Base-by-base conservation (phyloP, 73 alveolate genomes). In the Breviolum minutum region DNA sequence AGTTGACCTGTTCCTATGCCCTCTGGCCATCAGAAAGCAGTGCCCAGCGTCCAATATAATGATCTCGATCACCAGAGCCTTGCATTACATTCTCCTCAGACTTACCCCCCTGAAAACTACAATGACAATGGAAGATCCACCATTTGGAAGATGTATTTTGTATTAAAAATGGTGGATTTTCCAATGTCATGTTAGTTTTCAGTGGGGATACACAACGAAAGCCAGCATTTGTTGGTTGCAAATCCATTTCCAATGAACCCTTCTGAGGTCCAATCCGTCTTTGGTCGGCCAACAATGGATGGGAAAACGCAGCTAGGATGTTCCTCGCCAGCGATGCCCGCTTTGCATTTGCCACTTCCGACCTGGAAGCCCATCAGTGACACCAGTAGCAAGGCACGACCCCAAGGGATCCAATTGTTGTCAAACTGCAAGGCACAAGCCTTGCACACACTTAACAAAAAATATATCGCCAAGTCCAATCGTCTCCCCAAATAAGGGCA, bases 291-390 rank as follows among this genome's bases (percentile, higher is more conserved):
- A 20, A 92, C 76, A 79, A 92, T 92, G 20, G 98, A 92, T n/a
- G 98, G 89, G 81, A 92, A 92, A n/a, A 60, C 68, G 73, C 98
- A 92, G 89, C 66, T 61, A 13, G 98, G 98, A 32, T 73, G 77
- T 22, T 92, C 98, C 98, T 92, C 85, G 24, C 98, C 98, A 12
- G 98, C 98, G n/a, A 92, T 32, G 68, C 98, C 98, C n/a, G 98
- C 98, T 61, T 92, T 92, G 98, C 98, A 92, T 22, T 73, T 92
- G 11, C 98, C 98, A 54, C 98, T 92, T 27, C 98, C 98, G 60
- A 92, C 98, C 98, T 40, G 54, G 54, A 40, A 40, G 54, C 3
- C 54, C 54, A 40, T 40, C 54, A 40, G 54, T 40, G 54, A 40
- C 54, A 40, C 3, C 54, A n/a, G n/a, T n/a, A n/a, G n/a, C 54